Conservation (phyloP, 2,329 filamentous ascomycete species). For the Chaetomiaceae sp. region DNA sequence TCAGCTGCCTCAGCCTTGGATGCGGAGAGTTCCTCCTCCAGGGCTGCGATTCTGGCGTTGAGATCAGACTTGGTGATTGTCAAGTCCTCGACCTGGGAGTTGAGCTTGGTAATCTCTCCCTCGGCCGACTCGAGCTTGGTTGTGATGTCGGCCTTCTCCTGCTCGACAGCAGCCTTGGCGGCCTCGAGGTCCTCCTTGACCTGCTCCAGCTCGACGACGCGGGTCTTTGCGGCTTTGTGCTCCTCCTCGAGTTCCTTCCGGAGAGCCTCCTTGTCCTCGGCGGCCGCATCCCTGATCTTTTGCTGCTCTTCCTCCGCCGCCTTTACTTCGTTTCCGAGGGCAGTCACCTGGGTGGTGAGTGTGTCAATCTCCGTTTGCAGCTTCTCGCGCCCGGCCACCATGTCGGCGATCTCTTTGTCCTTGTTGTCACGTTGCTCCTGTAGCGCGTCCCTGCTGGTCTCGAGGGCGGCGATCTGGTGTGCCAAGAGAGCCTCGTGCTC, state of each 20-base stretch:
- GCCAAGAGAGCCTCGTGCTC: constrained; percentile 22
- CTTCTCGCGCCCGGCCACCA: constrained; percentile 19
- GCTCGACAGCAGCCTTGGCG: constrained; percentile 8
- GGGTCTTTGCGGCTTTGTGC: constrained; percentile 1
- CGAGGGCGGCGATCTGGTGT: constrained; percentile 24
- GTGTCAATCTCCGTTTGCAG: constrained; percentile 17
- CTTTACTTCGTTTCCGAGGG: constrained; percentile 17
- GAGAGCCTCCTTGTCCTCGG: constrained; percentile 28
- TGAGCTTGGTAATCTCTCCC: constrained; percentile 29
- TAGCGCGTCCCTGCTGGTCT: constrained; percentile 23
- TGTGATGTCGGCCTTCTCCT: constrained; percentile 29
- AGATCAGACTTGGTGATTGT: constrained; percentile 26
- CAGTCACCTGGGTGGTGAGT: constrained; percentile 11
- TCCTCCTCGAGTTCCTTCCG: constrained; percentile 25
- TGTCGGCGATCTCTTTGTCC: constrained; percentile 25
- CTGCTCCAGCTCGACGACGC: constrained; percentile 21
- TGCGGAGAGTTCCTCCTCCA: constrained; percentile 27
- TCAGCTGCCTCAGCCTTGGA: constrained; percentile 19
- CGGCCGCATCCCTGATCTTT: constrained; percentile 22
- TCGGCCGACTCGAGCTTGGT: constrained; percentile 23
- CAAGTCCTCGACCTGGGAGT: constrained; percentile 28
- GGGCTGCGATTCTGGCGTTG: constrained; percentile 25
- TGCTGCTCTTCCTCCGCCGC: constrained; percentile 24
- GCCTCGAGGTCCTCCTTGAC: constrained; percentile 30
- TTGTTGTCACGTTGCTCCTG: constrained; percentile 24